Conservation (phyloP, 257 asterid species). For the Echites panduratus region DNA sequence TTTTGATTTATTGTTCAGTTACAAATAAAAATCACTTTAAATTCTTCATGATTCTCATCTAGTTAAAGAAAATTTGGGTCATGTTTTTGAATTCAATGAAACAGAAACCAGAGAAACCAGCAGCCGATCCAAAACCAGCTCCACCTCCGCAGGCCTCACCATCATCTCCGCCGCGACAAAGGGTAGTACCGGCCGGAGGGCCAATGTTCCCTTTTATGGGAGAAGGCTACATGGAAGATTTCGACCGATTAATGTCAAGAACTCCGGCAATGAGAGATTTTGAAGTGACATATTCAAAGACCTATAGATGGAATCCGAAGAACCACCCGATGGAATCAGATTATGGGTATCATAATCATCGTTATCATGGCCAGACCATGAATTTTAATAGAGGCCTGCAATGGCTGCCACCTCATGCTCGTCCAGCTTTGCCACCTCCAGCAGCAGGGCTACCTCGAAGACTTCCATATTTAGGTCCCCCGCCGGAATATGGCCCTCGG, state of each 20-base stretch:
- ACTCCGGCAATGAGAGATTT: slow-evolving; percentile 3
- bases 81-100: neutral
- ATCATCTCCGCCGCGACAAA: neutral
- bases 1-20: neutral
- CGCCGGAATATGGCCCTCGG: neutral
- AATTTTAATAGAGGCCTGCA: neutral
- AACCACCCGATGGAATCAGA: neutral
- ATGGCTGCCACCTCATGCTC: neutral
- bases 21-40: too few relatives aligned
- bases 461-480: neutral
- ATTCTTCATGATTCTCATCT: too few relatives aligned
- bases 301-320: slow-evolving; percentile 4
- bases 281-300: slow-evolving; percentile 6
- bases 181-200: too few relatives aligned
- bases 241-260: neutral
- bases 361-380: neutral
- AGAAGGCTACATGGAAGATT: slow-evolving; percentile 1
- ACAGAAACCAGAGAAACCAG: neutral
- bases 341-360: neutral
- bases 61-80: neutral
- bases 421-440: neutral
- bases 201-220: neutral
- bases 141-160: neutral
- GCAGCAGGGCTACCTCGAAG: neutral
- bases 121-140: neutral